These are phyloP conservation scores for Solanum sitiens DNA, from an alignment of 257 asterid species.

Conservation along the genomic window DNA sequence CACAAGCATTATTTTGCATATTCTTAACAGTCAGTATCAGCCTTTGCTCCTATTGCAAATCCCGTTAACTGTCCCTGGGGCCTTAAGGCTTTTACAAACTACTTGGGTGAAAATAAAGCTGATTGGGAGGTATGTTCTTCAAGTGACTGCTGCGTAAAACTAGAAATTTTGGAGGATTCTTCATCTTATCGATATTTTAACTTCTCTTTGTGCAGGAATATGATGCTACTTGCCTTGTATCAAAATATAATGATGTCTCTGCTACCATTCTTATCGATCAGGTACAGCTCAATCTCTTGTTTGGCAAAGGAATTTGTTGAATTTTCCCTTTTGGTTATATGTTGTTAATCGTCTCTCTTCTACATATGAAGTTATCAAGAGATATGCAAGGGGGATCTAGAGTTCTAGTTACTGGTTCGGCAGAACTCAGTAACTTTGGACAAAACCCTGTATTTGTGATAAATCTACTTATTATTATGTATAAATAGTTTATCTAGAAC, in stretches of 20 bases:
- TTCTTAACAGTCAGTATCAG: conserved; percentile 71
- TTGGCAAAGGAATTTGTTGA: background rate
- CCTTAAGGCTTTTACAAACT: conserved; percentile 85
- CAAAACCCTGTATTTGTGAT: background rate
- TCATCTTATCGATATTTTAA: background rate
- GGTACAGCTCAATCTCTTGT: conserved; percentile 25
- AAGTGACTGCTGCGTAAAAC: background rate
- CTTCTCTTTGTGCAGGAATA: conserved; percentile 53
- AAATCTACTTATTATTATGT: background rate
- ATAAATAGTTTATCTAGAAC: background rate
- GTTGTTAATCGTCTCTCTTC: background rate
- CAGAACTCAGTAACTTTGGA: background rate
- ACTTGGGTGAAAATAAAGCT: conserved; percentile 74
- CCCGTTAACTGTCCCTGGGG: conserved; percentile 97
- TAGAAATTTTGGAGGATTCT: background rate
- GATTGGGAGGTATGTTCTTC: conserved; percentile 78
- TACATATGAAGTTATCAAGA: background rate
- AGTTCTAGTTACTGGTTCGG: background rate
- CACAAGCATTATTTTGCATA: background rate
- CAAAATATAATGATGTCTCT: conserved; percentile 45
- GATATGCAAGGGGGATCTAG: background rate
- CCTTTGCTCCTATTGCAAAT: conserved; percentile 76
- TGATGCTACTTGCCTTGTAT: conserved; percentile 75
- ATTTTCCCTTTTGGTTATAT: background rate
- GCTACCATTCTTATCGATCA: conserved; percentile 93